Evolutionary conservation across 352 stramenopile genomes (phyloP), one percentile per base, ranked within the genome.

Genomic region (Globisporangium middletonii): DNA sequence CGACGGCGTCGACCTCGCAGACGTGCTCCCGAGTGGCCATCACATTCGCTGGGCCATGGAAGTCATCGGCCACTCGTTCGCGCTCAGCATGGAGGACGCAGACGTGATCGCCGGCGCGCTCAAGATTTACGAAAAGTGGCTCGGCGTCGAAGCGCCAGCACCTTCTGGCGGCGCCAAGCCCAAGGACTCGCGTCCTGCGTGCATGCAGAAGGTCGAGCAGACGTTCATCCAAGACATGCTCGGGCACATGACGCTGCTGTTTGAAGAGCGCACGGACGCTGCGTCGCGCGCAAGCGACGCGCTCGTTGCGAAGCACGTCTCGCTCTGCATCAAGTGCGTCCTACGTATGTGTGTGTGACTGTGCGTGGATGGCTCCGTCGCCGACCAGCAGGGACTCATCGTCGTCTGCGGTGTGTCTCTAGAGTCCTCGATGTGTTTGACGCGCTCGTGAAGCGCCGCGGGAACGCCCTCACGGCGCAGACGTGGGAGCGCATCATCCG

Each of bases 1-100:
- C 9, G 76, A 88, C 18, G 62, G 62, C 7, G 69, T 75, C 41
- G 78, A 89, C 57, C 51, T 77, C 1, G 45, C 69, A 9, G 72
- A 77, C 7, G 69, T 88, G 12, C 64, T 95, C 12, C 73, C 83
- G 6, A 93, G 69, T 48, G 77, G 64, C 15, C 75, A 89, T 59
- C 85, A 95, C 63, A 86, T 95, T 43, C 79, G 77, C 47, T 95
- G 85, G 85, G 68, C 79, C 8, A 95, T 95, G 85, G 85, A 95
- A 49, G 78, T 89, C 43, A 76, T 95, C 23, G 85, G 85, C 11
- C 85, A 95, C 60, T 79, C 81, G 30, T 95, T 93, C 62, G 81
- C 85, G 46, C 71, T 95, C n/a, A 63, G 71, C 11, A 92, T 95
- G 79, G 85, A 93, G 35, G 83, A 95, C 58, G 72, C 81, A 3